These are phyloP conservation scores for Rhizopus stolonifer DNA, from an alignment of 371 early-diverging fungal species.

Conservation along the genomic window DNA sequence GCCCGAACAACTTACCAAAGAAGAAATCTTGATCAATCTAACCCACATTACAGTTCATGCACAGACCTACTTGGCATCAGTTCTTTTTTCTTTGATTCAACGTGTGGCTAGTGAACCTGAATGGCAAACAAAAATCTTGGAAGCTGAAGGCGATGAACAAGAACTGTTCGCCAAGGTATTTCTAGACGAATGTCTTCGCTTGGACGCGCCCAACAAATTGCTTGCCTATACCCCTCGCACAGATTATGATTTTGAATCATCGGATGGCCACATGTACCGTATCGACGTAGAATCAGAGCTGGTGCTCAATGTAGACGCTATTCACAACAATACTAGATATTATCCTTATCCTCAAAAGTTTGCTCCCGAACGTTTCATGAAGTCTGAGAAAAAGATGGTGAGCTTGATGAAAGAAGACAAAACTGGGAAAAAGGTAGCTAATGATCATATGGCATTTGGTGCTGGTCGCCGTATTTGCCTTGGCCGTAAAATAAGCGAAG, in stretches of 20 bases:
- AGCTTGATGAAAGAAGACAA: slow-evolving; percentile 9
- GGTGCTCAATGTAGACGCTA: slow-evolving; percentile 37
- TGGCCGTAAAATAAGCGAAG: slow-evolving; percentile 23
- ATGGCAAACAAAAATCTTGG: slow-evolving; percentile 22
- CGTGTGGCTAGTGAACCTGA: slow-evolving; percentile 35
- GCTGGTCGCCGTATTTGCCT: slow-evolving; percentile 38
- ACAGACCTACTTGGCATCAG: slow-evolving; percentile 30
- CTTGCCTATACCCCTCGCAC: slow-evolving; percentile 33
- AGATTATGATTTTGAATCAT: slow-evolving; percentile 29
- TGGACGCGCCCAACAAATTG: slow-evolving; percentile 28
- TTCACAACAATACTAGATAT: slow-evolving; percentile 28
- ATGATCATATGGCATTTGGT: slow-evolving; percentile 40
- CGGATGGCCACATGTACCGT: slow-evolving; percentile 21
- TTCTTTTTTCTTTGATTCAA: slow-evolving; percentile 38
- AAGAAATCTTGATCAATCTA: slow-evolving; percentile 34
- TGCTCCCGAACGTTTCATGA: slow-evolving; percentile 27
- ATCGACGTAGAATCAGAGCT: slow-evolving; percentile 30
- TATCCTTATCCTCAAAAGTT: slow-evolving; percentile 28
- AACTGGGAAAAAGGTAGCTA: slow-evolving; percentile 17
- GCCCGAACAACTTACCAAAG: slow-evolving; percentile 34
- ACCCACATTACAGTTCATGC: slow-evolving; percentile 43
- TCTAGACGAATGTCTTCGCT: slow-evolving; percentile 38
- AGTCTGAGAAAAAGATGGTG: slow-evolving; percentile 14
- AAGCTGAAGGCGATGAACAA: slow-evolving; percentile 8
- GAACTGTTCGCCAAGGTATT: slow-evolving; percentile 21